Base-by-base conservation (phyloP, 2,329 filamentous ascomycete genomes). In the Laburnicola sp. region DNA sequence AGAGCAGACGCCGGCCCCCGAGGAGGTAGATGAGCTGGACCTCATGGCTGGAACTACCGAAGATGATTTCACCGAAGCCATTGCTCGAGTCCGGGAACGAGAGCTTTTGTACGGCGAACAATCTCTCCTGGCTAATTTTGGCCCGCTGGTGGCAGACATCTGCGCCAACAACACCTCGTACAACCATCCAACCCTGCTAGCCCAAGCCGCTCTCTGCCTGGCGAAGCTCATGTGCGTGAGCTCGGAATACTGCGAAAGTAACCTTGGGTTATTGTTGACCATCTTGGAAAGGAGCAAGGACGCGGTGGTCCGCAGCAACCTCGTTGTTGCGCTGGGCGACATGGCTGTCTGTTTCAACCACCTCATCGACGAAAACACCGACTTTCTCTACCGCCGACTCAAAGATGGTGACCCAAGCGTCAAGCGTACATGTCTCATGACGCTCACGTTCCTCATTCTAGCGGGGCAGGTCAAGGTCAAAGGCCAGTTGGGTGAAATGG, bases 331-430 rank as follows among this genome's bases (percentile, higher is more conserved):
- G 0, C 84, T 99, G 0, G 94, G 94, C 34, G 94, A 99, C 70
- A 99, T 99, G 94, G 95, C 95, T 0, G 94, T 99, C 22, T 97
- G 92, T 81, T 99, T 99, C 82, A 99, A 99, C 69, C 94, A 99
- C 68, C 83, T 99, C 43, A 97, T 99, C 62, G 95, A 99, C 68
- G 95, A 99, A 75, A 97, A 99, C 74, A 99, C 94, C 0, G 94
- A 99, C 71, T 99, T 97, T 78, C 75, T 99, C 36, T 99, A 99
- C 75, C 87, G 94, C 21, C 86, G 95, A 16, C 82, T 99, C 6
- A 95, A 94, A 11, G 95, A 99, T 67, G 79, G 83, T 11, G 92
- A 97, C 63, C 84, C 85, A 22, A 93, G 88, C 2, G 94, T 99
- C 55, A 99, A 97, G 80, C 86, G 94, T 8, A 99, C 95, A 0